A percentile compares a stretch with the other conserved stretches of the same genome.
These are phyloP conservation scores for Apophysomyces ossiformis DNA, from an alignment of 371 early-diverging fungal species.

Conservation along the genomic window DNA sequence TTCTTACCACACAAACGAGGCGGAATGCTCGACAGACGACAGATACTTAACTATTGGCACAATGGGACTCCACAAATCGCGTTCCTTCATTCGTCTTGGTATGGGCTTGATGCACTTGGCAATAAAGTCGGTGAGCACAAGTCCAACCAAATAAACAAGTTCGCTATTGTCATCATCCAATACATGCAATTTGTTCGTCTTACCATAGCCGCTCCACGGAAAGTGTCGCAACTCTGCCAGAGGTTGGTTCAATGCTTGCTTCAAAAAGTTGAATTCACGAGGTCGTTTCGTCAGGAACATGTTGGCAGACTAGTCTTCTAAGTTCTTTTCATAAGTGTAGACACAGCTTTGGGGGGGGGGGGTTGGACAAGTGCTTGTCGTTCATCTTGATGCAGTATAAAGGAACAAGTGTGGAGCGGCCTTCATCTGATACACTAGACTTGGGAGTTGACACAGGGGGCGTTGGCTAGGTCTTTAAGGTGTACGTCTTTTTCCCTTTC, in stretches of 20 bases:
- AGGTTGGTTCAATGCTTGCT: constrained; percentile 1
- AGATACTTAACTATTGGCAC: no score
- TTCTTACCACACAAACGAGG: no score
- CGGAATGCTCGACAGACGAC: no score
- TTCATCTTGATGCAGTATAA: constrained; percentile 13
- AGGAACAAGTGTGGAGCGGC: not conserved
- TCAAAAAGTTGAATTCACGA: not conserved
- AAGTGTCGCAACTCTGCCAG: not conserved
- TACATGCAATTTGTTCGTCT: not conserved
- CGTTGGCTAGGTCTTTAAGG: not conserved
- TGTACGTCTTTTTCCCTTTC: not conserved
- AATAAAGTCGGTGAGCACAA: no score
- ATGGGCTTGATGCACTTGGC: no score
- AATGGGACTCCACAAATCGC: no score
- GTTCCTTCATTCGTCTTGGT: no score
- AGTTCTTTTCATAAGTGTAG: constrained; percentile 13
- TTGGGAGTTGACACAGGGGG: constrained; percentile 13
- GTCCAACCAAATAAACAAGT: no score
- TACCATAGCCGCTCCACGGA: not conserved
- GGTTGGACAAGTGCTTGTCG: not conserved
- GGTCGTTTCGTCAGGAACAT: constrained; percentile 4
- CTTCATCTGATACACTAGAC: constrained; percentile 10
- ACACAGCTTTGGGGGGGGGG: not conserved
- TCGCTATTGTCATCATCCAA: not conserved
- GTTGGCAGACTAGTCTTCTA: constrained; percentile 10